Evolutionary conservation across 225 moss, liverwort and hornwort genomes (phyloP), one percentile per base, ranked within the genome.

Genomic region (Antitrichia curtipendula): DNA sequence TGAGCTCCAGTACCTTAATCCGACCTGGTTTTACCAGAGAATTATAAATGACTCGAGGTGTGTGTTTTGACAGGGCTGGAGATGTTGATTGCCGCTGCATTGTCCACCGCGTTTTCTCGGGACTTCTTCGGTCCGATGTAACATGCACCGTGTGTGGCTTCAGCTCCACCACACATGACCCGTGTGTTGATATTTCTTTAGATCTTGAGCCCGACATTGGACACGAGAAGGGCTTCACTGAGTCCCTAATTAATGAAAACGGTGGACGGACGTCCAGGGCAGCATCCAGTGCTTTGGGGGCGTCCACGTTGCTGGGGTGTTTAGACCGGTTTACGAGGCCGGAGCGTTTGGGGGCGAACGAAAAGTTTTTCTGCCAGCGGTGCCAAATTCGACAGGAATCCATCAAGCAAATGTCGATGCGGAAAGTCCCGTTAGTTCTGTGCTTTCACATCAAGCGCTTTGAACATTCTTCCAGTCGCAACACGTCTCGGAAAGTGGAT

Each of bases 371-470:
- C 75, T 97, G 97, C 85, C 96, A 97, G 85, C 90, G 90, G 53
- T 97, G 97, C 84, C 95, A 97, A 89, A 95, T 86, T 50, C 91
- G 96, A 54, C 97, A 97, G 83, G 97, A 97, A 43, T 96, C 95
- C 34, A 97, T 96, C 83, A 97, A 97, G 91, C 97, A 97, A 66
- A 97, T 97, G 97, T 97, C 97, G 38, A 93, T 97, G 52, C 92
- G 97, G 88, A 97, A 97, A 91, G 85, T 95, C 83, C 97, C 97
- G 10, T 84, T 97, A 3, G 97, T 97, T 28, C 91, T 97, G n/a
- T 97, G 97, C 86, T 96, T 97, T 71, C 97, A 97, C 88, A 97
- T 97, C 82, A 97, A 97, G 93, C 93, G 97, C 75, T 97, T 97
- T 29, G 97, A 97, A 27, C 88, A 88, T 63, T 88, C 88, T 56